These are phyloP conservation scores for Saturnispora galanensis DNA, from an alignment of 805 yeast species.

Conservation along the genomic window DNA sequence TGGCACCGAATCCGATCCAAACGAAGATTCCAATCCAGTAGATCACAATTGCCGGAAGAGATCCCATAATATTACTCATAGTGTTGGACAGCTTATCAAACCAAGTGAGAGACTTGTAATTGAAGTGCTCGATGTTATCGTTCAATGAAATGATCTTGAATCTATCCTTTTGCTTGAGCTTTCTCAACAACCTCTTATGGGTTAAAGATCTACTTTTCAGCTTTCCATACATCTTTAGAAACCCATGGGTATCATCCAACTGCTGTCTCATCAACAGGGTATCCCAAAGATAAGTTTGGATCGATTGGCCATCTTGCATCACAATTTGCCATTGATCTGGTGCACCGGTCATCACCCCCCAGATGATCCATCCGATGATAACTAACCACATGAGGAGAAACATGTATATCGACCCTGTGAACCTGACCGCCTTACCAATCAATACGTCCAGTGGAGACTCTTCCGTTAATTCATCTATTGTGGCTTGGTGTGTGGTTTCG, in stretches of 20 bases:
- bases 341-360: slow-evolving; percentile 23
- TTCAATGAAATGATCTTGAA: neutral
- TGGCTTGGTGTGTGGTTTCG: neutral
- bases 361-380: slow-evolving; percentile 14
- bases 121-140: neutral
- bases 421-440: slow-evolving; percentile 10
- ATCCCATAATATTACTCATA: slow-evolving; percentile 23
- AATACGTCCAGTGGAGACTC: slow-evolving; percentile 10
- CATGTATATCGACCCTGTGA: slow-evolving; percentile 14
- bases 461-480: neutral
- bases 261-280: slow-evolving; percentile 33
- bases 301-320: slow-evolving; percentile 33
- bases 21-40: slow-evolving; percentile 30
- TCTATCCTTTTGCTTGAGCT: slow-evolving; percentile 1
- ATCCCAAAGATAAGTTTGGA: slow-evolving; percentile 32
- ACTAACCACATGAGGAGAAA: slow-evolving; percentile 22
- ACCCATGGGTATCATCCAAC: slow-evolving; percentile 21
- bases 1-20: slow-evolving; percentile 31
- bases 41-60: slow-evolving; percentile 23
- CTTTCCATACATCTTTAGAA: slow-evolving; percentile 20
- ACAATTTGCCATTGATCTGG: slow-evolving; percentile 31
- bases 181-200: slow-evolving; percentile 13
- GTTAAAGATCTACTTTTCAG: slow-evolving; percentile 23
- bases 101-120: slow-evolving; percentile 21
- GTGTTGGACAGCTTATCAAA: slow-evolving; percentile 25